A percentile compares a stretch with the other conserved stretches of the same genome.
These are phyloP conservation scores for Bruguiera hainesii DNA, from an alignment of 441 rosid species.

Conservation along the genomic window DNA sequence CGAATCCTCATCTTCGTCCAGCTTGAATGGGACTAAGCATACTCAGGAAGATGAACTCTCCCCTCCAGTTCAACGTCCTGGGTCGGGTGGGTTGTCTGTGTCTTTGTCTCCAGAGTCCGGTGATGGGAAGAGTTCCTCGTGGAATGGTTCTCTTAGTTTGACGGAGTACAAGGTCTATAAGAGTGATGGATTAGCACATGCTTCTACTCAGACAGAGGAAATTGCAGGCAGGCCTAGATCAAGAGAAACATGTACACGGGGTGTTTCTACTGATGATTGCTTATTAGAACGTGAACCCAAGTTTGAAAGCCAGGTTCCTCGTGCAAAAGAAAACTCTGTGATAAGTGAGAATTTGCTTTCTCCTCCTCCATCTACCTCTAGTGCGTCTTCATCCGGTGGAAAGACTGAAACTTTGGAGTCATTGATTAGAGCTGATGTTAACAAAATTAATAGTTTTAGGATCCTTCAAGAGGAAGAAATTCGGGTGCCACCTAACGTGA, in stretches of 20 bases:
- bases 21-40: conserved; percentile 73
- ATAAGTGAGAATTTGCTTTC: conserved; percentile 56
- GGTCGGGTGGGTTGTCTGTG: conserved; percentile 40
- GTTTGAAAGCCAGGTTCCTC: conserved; percentile 32
- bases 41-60: conserved; percentile 79
- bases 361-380: conserved; percentile 63
- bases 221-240: conserved; percentile 35
- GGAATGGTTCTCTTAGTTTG: conserved; percentile 69
- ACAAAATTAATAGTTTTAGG: conserved; percentile 87
- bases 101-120: conserved; percentile 56
- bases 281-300: conserved; percentile 41
- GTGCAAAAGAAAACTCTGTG: conserved; percentile 43
- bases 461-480: conserved; percentile 79
- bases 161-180: conserved; percentile 70
- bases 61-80: conserved; percentile 53
- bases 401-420: conserved; percentile 91
- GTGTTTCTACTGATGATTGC: conserved; percentile 82
- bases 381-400: conserved; percentile 64
- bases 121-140: conserved; percentile 54
- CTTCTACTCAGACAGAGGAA: conserved; percentile 93
- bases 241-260: conserved; percentile 74
- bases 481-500: conserved; percentile 56
- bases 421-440: conserved; percentile 79
- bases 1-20: conserved; percentile 79
- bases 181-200: conserved; percentile 71